Base-by-base conservation (phyloP, 202 grass and related monocot genomes). In the Brachypodium distachyon region DNA sequence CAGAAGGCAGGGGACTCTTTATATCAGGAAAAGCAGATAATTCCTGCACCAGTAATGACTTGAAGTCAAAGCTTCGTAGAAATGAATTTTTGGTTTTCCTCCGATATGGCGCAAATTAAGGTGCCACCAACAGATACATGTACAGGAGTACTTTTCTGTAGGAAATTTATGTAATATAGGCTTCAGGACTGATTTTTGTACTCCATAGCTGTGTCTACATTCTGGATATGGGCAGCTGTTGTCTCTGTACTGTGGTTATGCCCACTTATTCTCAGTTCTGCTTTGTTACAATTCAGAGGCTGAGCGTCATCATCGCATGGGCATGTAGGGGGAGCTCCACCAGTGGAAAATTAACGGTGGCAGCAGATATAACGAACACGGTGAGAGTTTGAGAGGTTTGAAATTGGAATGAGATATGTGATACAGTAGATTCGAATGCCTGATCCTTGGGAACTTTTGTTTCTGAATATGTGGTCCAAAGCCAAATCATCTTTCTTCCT, bases 41-140 rank as follows among this genome's bases (percentile, higher is more conserved):
- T 25, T 51, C 25, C 6, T 55, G 43, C 26, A 53, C 8, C 38
- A 18, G 46, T 70, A 63, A 38, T 70, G 19, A 64, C 26, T 65
- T 16, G 27, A 5, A 34, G 19, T 61, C 9, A 56, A 80, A 37
- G 71, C 27, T 27, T 54, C 69, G 85, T 68, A 83, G 4, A 83
- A 69, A 83, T 83, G 21, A 22, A 71, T 16, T 55, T 63, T 33
- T 46, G n/a, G 31, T 88, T 26, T 10, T 46, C 46, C 1, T 32
- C 25, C 46, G 51, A 68, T 53, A 52, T 27, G 41, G 60, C 69
- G 6, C 17, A 34, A 59, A 47, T 61, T 75, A 23, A 73, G 40
- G 50, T 73, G 79, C 53, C 31, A 18, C 49, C 36, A 31, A 16
- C n/a, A 84, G 66, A 61, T 44, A 61, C 34, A 37, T 29, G n/a